These are phyloP conservation scores for Elongisporangium prolatum DNA, from an alignment of 352 stramenopile genomes.

Conservation along the genomic window DNA sequence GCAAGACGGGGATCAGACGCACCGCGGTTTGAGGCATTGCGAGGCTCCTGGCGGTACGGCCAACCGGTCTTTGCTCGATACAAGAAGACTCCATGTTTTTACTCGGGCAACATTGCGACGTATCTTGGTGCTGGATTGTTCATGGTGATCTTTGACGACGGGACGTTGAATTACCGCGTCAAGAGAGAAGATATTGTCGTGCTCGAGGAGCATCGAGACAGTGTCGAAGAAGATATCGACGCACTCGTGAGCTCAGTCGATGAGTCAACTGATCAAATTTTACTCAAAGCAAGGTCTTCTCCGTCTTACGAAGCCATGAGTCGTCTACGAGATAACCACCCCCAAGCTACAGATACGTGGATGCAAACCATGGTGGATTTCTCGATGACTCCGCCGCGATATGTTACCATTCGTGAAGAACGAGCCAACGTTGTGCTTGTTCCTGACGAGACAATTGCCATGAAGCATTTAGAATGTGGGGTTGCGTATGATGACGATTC, in stretches of 20 bases:
- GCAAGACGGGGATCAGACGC: background rate
- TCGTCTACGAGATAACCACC: background rate
- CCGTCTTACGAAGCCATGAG: background rate
- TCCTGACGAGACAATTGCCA: constrained; percentile 35
- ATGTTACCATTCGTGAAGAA: constrained; percentile 13
- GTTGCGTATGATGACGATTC: constrained; percentile 76
- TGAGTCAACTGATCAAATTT: background rate
- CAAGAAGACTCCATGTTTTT: constrained; percentile 71
- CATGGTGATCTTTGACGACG: constrained; percentile 80
- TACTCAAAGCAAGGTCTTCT: background rate
- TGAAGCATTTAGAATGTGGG: constrained; percentile 71
- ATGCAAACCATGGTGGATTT: constrained; percentile 38
- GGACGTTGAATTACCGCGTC: constrained; percentile 64
- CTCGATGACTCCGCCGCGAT: constrained; percentile 26
- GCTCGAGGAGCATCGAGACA: constrained; percentile 9
- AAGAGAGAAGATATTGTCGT: constrained; percentile 64
- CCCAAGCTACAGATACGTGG: background rate
- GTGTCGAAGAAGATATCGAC: background rate
- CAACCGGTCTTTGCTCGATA: constrained; percentile 64
- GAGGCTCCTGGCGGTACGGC: constrained; percentile 54
- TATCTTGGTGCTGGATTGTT: constrained; percentile 64
- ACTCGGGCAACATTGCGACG: constrained; percentile 72
- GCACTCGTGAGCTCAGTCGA: background rate
- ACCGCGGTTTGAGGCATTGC: constrained; percentile 45
- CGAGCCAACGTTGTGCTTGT: constrained; percentile 25